phyloP scores from a whole-genome alignment of 345 rosid species.

The Populus ilicifolia region DNA sequence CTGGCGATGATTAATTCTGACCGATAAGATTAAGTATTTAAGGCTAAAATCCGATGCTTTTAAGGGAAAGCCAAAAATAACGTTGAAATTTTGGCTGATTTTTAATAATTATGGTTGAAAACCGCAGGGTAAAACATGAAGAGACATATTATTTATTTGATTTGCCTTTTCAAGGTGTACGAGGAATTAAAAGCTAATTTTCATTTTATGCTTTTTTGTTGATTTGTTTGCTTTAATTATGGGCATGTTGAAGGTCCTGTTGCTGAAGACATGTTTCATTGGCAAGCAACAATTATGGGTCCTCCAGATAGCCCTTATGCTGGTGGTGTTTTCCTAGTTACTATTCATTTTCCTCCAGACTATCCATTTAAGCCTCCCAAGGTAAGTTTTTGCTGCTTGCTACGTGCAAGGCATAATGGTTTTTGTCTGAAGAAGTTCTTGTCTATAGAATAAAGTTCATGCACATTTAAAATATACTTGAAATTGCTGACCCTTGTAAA shows the following conservation, averaged over 20 bases:
- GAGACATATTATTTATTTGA: too few relatives aligned
- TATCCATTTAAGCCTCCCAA: conserved; percentile 35
- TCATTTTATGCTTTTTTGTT: neutral
- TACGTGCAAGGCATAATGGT: neutral
- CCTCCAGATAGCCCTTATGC: conserved; percentile 34
- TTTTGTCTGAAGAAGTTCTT: neutral
- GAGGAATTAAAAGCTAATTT: neutral
- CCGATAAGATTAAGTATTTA: neutral
- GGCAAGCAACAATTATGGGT: conserved; percentile 37
- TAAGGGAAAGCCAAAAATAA: neutral
- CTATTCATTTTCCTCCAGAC: conserved; percentile 33
- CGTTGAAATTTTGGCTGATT: neutral
- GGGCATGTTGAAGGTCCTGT: conserved; percentile 23
- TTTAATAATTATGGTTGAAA: neutral
- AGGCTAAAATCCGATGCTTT: neutral
- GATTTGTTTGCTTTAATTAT: neutral
- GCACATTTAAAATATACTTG: neutral
- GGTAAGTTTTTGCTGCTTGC: neutral
- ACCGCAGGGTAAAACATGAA: neutral
- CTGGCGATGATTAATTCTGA: neutral
- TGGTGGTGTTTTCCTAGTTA: conserved; percentile 31
- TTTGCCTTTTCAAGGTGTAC: too few relatives aligned
- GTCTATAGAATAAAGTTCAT: neutral
- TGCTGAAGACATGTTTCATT: conserved; percentile 34
- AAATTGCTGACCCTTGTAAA: neutral